A percentile compares a stretch with the other conserved stretches of the same genome.
Conservation (phyloP, 2,329 filamentous ascomycete genomes). For the Pseudogymnoascus sp. region DNA sequence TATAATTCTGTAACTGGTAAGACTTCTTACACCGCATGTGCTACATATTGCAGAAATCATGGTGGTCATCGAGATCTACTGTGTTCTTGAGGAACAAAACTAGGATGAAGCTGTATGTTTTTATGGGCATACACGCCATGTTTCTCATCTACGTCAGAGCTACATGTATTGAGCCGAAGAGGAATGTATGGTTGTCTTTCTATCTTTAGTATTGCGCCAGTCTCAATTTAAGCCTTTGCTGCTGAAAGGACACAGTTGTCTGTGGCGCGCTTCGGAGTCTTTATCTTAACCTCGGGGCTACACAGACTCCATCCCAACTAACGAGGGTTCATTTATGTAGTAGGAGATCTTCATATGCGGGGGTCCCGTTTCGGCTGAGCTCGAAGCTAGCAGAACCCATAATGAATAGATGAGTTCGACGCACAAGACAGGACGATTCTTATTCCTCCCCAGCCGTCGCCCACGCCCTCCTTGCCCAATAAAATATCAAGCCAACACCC, state of each 20-base stretch:
- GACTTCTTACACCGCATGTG: too few species aligned
- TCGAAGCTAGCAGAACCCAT: slow-evolving; percentile 17
- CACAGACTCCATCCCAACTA: slow-evolving; percentile 41
- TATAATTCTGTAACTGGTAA: too few species aligned
- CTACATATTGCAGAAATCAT: too few species aligned
- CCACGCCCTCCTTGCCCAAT: slow-evolving; percentile 18
- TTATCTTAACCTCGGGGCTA: slow-evolving; percentile 49
- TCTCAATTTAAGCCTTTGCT: slow-evolving; percentile 45
- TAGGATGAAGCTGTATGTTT: too few species aligned
- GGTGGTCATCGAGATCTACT: too few species aligned
- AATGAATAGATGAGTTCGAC: not conserved
- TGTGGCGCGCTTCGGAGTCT: slow-evolving; percentile 54
- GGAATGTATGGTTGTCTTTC: not conserved
- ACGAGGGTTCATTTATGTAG: slow-evolving; percentile 39
- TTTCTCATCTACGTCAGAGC: too few species aligned
- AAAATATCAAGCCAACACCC: slow-evolving; percentile 41
- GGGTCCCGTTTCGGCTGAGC: slow-evolving; percentile 37
- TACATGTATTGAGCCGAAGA: not conserved
- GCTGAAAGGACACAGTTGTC: slow-evolving; percentile 45
- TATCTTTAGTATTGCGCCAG: slow-evolving; percentile 34
- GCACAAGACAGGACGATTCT: not conserved
- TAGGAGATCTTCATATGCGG: slow-evolving; percentile 41
- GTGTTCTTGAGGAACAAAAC: too few species aligned
- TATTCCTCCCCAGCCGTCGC: not conserved
- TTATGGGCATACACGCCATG: too few species aligned